phyloP scores from a whole-genome alignment of 257 asterid genomes.

The Leptodermis oblonga region DNA sequence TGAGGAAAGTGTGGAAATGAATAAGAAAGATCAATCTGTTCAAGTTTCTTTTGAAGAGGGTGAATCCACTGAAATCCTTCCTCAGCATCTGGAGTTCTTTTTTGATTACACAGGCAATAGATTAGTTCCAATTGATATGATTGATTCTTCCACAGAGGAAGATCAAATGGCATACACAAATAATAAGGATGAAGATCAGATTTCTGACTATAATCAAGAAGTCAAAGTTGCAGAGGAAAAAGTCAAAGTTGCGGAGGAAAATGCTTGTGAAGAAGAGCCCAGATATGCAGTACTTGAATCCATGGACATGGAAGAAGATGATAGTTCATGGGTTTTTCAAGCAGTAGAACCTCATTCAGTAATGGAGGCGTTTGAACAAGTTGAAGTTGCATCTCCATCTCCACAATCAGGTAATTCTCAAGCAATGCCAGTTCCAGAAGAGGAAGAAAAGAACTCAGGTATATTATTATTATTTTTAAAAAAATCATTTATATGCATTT shows the following conservation, averaged over 20 bases:
- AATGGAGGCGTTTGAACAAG: conserved; percentile 22
- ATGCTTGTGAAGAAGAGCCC: conserved; percentile 32
- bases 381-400: conserved; percentile 19
- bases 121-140: conserved; percentile 61
- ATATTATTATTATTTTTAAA: background rate
- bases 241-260: conserved; percentile 25
- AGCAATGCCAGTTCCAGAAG: conserved; percentile 19
- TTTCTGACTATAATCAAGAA: conserved; percentile 19
- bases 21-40: conserved; percentile 48
- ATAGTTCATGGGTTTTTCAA: conserved; percentile 47
- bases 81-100: conserved; percentile 78
- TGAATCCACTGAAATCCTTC: conserved; percentile 29
- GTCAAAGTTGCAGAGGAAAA: conserved; percentile 16
- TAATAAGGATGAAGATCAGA: conserved; percentile 19
- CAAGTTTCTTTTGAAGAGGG: conserved; percentile 51
- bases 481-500: too few relatives aligned
- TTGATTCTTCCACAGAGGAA: conserved; percentile 51
- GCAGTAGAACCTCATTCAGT: conserved; percentile 34
- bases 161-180: conserved; percentile 21
- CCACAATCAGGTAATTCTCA: conserved; percentile 6
- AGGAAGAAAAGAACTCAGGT: conserved; percentile 34
- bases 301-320: conserved; percentile 66
- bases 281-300: conserved; percentile 43
- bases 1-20: conserved; percentile 25
- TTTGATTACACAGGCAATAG: conserved; percentile 58